phyloP scores from a whole-genome alignment of 352 stramenopile species.

The Globisporangium takayamanum region DNA sequence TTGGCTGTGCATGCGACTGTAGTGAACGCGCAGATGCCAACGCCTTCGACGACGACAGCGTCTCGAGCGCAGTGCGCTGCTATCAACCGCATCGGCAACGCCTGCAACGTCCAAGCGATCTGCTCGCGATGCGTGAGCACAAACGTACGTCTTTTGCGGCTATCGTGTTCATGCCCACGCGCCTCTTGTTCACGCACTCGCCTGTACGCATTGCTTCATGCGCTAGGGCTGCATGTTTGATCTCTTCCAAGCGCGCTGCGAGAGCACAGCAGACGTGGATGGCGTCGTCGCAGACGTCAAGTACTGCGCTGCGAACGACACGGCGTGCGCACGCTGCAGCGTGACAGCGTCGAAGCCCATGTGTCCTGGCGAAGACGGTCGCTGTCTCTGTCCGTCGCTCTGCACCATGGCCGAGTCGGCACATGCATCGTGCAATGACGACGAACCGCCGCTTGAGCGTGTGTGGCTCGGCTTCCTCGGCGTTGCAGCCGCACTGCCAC shows the following conservation, averaged over 20 bases:
- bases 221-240: constrained; percentile 35
- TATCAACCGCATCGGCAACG: constrained; percentile 24
- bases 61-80: constrained; percentile 17
- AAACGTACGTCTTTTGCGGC: constrained; percentile 14
- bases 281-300: constrained; percentile 12
- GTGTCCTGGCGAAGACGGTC: constrained; percentile 21
- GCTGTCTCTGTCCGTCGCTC: constrained; percentile 38
- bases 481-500: constrained; percentile 22
- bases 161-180: neutral
- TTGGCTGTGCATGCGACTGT: neutral
- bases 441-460: constrained; percentile 12
- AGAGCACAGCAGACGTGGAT: neutral
- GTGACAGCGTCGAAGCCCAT: constrained; percentile 25
- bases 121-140: constrained; percentile 32
- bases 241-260: constrained; percentile 22
- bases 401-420: constrained; percentile 20
- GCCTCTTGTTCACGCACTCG: neutral
- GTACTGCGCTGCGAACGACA: constrained; percentile 26
- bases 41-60: neutral
- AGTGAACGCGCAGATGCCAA: neutral
- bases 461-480: constrained; percentile 28
- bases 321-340: constrained; percentile 20
- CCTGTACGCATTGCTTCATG: neutral
- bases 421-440: constrained; percentile 1
- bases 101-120: constrained; percentile 35